Conservation (phyloP, 441 rosid genomes). For the Metrosideros polymorpha region DNA sequence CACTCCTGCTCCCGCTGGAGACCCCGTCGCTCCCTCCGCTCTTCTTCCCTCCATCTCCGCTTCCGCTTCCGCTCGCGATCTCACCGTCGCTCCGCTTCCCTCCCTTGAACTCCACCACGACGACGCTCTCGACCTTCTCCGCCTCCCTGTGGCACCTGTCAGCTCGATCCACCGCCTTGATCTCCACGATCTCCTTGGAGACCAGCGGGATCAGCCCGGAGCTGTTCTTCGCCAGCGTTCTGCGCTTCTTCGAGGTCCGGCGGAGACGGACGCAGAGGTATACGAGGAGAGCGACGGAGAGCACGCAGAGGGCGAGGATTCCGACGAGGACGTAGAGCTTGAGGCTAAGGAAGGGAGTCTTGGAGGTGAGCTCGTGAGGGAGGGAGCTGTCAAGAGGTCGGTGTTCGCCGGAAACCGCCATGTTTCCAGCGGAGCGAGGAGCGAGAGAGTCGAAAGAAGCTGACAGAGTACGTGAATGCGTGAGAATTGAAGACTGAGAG, state of each 20-base stretch:
- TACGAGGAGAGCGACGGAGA: slow-evolving; percentile 27
- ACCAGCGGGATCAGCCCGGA: slow-evolving; percentile 65
- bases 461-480: neutral
- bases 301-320: slow-evolving; percentile 22
- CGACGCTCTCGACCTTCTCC: slow-evolving; percentile 20
- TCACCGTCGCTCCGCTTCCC: slow-evolving; percentile 1
- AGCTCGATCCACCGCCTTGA: slow-evolving; percentile 30
- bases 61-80: neutral
- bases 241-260: slow-evolving; percentile 42
- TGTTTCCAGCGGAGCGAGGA: slow-evolving; percentile 14
- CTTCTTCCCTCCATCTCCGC: slow-evolving; percentile 1
- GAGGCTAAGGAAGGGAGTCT: slow-evolving; percentile 39
- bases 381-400: slow-evolving; percentile 1
- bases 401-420: slow-evolving; percentile 29
- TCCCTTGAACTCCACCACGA: neutral
- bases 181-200: slow-evolving; percentile 65
- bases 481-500: slow-evolving; percentile 1
- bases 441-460: neutral
- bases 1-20: slow-evolving; percentile 36
- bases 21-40: slow-evolving; percentile 30
- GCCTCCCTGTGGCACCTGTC: slow-evolving; percentile 10
- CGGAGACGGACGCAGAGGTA: slow-evolving; percentile 37
- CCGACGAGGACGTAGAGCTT: slow-evolving; percentile 52
- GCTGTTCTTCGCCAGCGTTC: slow-evolving; percentile 44
- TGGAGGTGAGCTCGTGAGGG: slow-evolving; percentile 25